Base-by-base conservation (phyloP, 208 protist species). In the Leishmania mexicana region DNA sequence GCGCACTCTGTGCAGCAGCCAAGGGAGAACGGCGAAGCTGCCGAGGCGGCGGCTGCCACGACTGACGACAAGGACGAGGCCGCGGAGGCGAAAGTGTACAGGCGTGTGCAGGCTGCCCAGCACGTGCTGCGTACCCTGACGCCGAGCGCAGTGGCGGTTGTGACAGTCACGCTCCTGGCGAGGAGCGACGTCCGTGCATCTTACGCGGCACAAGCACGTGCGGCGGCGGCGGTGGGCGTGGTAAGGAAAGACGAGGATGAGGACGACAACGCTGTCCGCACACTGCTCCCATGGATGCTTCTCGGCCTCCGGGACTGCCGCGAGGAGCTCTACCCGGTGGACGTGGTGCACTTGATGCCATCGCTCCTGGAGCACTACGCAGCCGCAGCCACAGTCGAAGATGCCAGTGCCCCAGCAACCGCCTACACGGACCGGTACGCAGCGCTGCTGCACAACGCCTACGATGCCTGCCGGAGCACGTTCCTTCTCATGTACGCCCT, bases 401-500 rank as follows among this genome's bases (percentile, higher is more conserved):
- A 68, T 11, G 28, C 15, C 0, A 28, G 38, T 7, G 70, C 80
- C 19, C 72, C 45, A 2, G 5, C 31, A 2, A 10, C 31, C 19
- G 42, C 0, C 71, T 35, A 21, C 17, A 24, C 28, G 60, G 51
- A 47, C 35, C 21, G 15, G 58, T 62, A 53, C n/a, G 60, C 28
- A 15, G 62, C 60, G 42, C 81, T 95, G 51, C 76, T 94, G 57
- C 90, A 93, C 85, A 80, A 74, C n/a, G 85, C 87, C 17, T 95
- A 95, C 79, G 94, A 97, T 60, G 85, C 84, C 5, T 97, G 94
- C 62, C 92, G 94, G 65, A 79, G 62, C 67, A 81, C 90, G 42
- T 95, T 94, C 70, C 85, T 97, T 24, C 78, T 85, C 40, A 94
- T 96, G 90, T 96, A 94, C 76, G 82, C 84, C 17, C 73, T 85